These are phyloP conservation scores for Pistacia vera DNA, from an alignment of 345 rosid species.

Conservation along the genomic window DNA sequence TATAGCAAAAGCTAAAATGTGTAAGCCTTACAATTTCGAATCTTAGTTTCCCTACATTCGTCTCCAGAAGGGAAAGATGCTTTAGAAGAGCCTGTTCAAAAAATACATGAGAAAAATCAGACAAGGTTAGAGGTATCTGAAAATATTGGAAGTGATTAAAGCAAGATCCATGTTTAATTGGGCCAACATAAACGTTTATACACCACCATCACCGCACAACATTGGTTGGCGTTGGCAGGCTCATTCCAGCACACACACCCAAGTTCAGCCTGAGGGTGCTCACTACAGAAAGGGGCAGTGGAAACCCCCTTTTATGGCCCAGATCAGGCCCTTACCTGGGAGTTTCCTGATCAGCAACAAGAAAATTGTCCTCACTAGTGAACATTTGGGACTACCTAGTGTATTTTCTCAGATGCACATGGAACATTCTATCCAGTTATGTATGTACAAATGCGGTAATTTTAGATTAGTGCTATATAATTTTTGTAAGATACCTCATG, in stretches of 20 bases:
- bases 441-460: constrained; percentile 1
- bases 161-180: background rate
- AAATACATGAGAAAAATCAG: constrained; percentile 21
- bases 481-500: constrained; percentile 57
- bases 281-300: background rate
- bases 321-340: background rate
- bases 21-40: constrained; percentile 70
- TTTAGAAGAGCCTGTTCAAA: constrained; percentile 70
- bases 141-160: constrained; percentile 5
- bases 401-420: constrained; percentile 8
- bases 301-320: background rate
- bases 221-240: background rate
- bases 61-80: constrained; percentile 56
- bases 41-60: constrained; percentile 63
- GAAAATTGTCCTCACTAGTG: background rate
- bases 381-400: background rate
- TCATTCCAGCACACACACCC: background rate
- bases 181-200: background rate
- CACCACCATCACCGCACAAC: background rate
- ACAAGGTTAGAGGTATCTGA: constrained; percentile 6
- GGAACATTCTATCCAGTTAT: constrained; percentile 2
- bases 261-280: background rate
- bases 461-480: constrained; percentile 8
- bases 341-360: background rate
- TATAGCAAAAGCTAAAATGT: constrained; percentile 14